Evolutionary conservation across 176 grass and related monocot genomes (phyloP).

Genomic region (Saccharum spontaneum): DNA sequence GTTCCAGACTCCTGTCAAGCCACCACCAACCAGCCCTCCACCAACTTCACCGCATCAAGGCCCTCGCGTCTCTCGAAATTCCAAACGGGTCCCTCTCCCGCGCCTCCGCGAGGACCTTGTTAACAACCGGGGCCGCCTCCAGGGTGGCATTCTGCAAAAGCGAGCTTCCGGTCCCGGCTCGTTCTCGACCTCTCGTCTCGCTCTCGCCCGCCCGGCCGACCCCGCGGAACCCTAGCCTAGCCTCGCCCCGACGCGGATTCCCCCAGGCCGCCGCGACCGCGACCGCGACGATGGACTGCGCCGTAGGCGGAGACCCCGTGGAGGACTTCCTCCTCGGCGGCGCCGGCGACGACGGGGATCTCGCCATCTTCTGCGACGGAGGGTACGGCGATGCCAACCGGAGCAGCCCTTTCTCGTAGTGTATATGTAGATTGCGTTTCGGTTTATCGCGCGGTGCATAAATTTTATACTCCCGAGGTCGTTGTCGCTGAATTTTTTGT

Average conservation of each 20-base stretch:
- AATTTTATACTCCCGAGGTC: slow-evolving; percentile 31
- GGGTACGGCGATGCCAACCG: slow-evolving; percentile 35
- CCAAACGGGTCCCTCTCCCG: not conserved
- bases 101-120: not conserved
- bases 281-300: slow-evolving; percentile 23
- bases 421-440: not conserved
- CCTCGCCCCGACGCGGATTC: not conserved
- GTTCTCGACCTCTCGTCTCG: slow-evolving; percentile 22
- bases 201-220: not conserved
- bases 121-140: not conserved
- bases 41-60: not conserved
- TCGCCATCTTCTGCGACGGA: slow-evolving; percentile 52
- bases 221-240: slow-evolving; percentile 2
- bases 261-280: not conserved
- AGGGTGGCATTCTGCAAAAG: slow-evolving; percentile 35
- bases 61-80: not conserved
- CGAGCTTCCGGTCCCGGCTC: not conserved
- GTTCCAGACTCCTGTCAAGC: not conserved
- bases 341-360: slow-evolving; percentile 15
- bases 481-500: slow-evolving; percentile 6
- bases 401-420: not conserved
- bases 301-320: slow-evolving; percentile 1
- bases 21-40: slow-evolving; percentile 2
- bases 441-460: not conserved
- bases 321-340: slow-evolving; percentile 39